These are phyloP conservation scores for Rugonectria rugulosa DNA, from an alignment of 2,329 filamentous ascomycete genomes.

Conservation along the genomic window DNA sequence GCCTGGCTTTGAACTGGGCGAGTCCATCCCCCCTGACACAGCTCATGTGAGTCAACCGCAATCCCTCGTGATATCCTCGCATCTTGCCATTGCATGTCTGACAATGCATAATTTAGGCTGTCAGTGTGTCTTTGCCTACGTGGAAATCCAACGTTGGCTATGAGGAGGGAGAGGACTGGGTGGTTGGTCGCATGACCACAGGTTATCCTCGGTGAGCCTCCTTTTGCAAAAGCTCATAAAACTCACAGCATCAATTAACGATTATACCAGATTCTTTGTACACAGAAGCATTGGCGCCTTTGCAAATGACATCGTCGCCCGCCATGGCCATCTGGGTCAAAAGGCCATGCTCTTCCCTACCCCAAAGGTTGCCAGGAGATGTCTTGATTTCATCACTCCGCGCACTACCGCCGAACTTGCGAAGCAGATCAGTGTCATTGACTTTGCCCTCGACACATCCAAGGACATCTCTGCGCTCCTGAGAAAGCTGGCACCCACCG, in stretches of 20 bases:
- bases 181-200: conserved; percentile 83
- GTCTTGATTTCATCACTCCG: conserved; percentile 73
- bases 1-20: conserved; percentile 65
- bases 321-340: conserved; percentile 67
- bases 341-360: conserved; percentile 87
- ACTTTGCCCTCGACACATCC: conserved; percentile 68
- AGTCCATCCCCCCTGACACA: conserved; percentile 79
- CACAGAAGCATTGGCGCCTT: conserved; percentile 83
- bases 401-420: conserved; percentile 62
- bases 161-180: conserved; percentile 89
- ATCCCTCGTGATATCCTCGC: conserved; percentile 1
- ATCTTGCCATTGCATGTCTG: neutral
- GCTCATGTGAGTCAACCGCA: conserved; percentile 71
- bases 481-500: conserved; percentile 62
- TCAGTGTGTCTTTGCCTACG: conserved; percentile 94
- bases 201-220: conserved; percentile 81
- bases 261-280: conserved; percentile 83
- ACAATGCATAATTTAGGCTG: conserved; percentile 66
- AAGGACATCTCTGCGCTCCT: conserved; percentile 60
- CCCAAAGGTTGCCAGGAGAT: conserved; percentile 71
- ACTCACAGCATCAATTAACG: conserved; percentile 26
- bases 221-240: neutral
- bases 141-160: conserved; percentile 93
- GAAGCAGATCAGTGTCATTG: conserved; percentile 61
- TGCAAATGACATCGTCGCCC: conserved; percentile 70